Base-by-base conservation (phyloP, 257 asterid genomes). In the Salvia splendens region DNA sequence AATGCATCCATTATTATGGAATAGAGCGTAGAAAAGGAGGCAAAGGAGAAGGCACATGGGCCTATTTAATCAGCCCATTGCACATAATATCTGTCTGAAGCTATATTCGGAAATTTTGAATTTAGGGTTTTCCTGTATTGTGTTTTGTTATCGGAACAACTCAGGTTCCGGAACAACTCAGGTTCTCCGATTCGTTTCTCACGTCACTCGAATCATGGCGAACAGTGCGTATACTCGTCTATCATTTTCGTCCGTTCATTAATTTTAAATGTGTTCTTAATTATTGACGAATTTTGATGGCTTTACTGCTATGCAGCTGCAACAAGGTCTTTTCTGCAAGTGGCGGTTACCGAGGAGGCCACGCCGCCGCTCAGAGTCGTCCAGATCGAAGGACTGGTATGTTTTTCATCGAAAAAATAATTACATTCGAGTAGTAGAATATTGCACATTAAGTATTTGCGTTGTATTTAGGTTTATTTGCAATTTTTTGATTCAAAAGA, bases 301-400 rank as follows among this genome's bases (percentile, higher is more conserved):
- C 11, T 54, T 47, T 42, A 8, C 56, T 70, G 59, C 48, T 67
- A 38, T 71, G 71, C 87, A 87, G 96, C 89, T 49, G 70, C 76
- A 41, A 17, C 85, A 55, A 69, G 94, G 42, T 93, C 98, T 71
- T 93, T 93, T 79, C 73, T 93, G 77, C 98, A 93, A 81, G 98
- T 80, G 43, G 98, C 95, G 14, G 86, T 77, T 35, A 80, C 96
- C 12, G 98, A 93, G 84, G 98, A 90, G 81, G 84, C 74, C 8
- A 75, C 94, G 46, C 87, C 96, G 62, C 97, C 97, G 20, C 86
- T 93, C 73, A 85, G 97, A 76, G 95, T 86, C 16, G 99, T 93
- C 36, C 99, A 93, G 87, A 93, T 93, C 78, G 99, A 93, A 82
- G 99, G 97, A 66, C 72, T 93, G 92, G 98, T 93, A 83, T 20